Conservation (phyloP, 2,329 filamentous ascomycete species). For the Bisporella sp. region DNA sequence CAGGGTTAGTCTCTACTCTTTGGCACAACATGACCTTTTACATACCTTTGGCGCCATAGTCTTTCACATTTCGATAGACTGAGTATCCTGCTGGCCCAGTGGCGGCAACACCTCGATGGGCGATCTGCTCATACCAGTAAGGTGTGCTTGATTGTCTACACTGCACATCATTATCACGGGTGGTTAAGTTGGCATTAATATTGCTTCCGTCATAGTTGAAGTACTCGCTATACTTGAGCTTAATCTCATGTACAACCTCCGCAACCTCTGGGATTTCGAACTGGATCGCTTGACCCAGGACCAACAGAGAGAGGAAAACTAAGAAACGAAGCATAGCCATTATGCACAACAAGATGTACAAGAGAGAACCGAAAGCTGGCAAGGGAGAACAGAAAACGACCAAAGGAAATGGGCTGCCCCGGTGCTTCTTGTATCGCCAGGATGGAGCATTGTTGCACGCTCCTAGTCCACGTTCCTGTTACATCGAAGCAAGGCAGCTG, state of each 20-base stretch:
- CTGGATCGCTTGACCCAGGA: background rate
- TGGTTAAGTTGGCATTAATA: background rate
- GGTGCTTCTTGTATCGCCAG: too few species aligned
- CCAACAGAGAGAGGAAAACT: background rate
- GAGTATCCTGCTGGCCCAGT: constrained; percentile 13
- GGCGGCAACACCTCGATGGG: constrained; percentile 16
- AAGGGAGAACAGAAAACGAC: too few species aligned
- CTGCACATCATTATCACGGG: background rate
- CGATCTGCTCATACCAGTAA: constrained; percentile 19
- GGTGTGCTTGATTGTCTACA: background rate
- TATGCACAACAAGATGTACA: too few species aligned
- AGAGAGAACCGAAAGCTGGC: too few species aligned
- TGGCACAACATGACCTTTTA: background rate
- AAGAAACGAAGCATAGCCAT: background rate
- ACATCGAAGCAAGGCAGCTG: too few species aligned
- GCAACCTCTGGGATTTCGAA: background rate
- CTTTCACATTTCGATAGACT: constrained; percentile 17
- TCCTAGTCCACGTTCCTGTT: too few species aligned
- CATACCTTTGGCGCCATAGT: constrained; percentile 14
- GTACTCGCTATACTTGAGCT: background rate
- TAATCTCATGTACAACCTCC: background rate
- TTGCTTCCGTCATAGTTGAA: background rate
- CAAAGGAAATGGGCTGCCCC: too few species aligned
- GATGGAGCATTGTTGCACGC: too few species aligned
- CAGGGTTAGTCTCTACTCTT: constrained; percentile 34